Evolutionary conservation across 2,329 filamentous ascomycete species (phyloP), one percentile per base, ranked within the genome.

Genomic region (Sporothrix protearum): DNA sequence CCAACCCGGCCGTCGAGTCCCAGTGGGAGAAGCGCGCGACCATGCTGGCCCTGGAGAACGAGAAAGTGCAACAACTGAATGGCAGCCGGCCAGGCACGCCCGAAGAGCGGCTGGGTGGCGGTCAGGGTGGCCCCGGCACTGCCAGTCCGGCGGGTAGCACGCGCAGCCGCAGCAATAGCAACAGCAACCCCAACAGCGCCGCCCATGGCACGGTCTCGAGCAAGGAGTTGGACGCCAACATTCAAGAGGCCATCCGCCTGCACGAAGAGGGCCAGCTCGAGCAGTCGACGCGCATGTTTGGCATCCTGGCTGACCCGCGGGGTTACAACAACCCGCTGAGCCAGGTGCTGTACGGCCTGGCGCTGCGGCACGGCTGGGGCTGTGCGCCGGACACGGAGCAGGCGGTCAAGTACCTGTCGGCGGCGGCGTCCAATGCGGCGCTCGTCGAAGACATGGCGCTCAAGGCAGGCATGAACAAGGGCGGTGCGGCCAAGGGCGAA

Each of bases 21-120:
- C 87, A 91, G 81, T 99, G 96, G 96, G 96, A 98, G 85, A 91
- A 92, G 83, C 87, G 95, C 73, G 96, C 96, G 36, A 97, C 94
- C n/a, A 88, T 96, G 73, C 84, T 98, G 75, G 95, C 93, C 42
- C 87, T 87, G 76, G 85, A 86, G 75, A 89, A 86, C 76, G 85
- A 86, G 75, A 78, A 81, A 76, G 80, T 81, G 72, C 81, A 71
- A 28, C 69, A 64, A 25, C 69, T 19, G 14, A 39, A 22, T 19
- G 83, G 81, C 75, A 80, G 80, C 74, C 79, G 79, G 22, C 82
- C 85, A 4, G 74, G 77, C 10, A 81, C 83, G 14, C 81, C 83
- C 45, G 77, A 78, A 7, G 39, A 80, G 63, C 76, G 76, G 36
- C 74, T 81, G 75, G 78, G 75, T 57, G 73, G 78, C 66, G 73